A percentile compares a stretch with the other conserved stretches of the same genome.
These are phyloP conservation scores for Phylloporus rhodoxanthus DNA, from an alignment of 768 basidiomycete genomes.

Conservation along the genomic window DNA sequence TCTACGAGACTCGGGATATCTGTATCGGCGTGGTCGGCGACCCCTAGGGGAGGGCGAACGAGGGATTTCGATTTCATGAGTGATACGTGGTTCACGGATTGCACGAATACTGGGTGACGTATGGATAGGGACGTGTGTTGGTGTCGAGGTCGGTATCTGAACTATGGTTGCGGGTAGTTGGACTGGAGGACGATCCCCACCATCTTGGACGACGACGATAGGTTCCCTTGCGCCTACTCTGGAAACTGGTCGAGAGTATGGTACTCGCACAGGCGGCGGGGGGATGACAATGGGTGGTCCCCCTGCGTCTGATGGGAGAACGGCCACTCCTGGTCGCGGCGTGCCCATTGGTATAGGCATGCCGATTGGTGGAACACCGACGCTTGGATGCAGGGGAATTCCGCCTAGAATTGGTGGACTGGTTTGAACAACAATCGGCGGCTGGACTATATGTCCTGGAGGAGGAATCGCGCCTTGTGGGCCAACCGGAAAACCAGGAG, in stretches of 20 bases:
- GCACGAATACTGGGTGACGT: conserved; percentile 25
- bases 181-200: conserved; percentile 21
- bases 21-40: not conserved
- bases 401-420: conserved; percentile 4
- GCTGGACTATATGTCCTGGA: conserved; percentile 16
- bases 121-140: conserved; percentile 6
- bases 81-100: conserved; percentile 10
- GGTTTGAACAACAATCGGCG: conserved; percentile 3
- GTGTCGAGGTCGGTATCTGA: conserved; percentile 8
- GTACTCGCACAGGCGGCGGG: conserved; percentile 13
- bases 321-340: conserved; percentile 1
- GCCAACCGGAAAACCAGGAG: conserved; percentile 17
- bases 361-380: not conserved
- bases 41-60: conserved; percentile 7
- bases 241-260: conserved; percentile 16
- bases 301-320: not conserved
- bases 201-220: conserved; percentile 12
- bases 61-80: conserved; percentile 5
- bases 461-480: conserved; percentile 14
- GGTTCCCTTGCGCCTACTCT: conserved; percentile 12
- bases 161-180: conserved; percentile 16
- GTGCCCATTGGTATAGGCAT: not conserved
- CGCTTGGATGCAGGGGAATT: conserved; percentile 1
- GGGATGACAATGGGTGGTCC: conserved; percentile 16
- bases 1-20: conserved; percentile 5